Evolutionary conservation across 495 filamentous ascomycete species (phyloP), one percentile per base, ranked within the genome.

Genomic region (Aspergillus sparsus): DNA sequence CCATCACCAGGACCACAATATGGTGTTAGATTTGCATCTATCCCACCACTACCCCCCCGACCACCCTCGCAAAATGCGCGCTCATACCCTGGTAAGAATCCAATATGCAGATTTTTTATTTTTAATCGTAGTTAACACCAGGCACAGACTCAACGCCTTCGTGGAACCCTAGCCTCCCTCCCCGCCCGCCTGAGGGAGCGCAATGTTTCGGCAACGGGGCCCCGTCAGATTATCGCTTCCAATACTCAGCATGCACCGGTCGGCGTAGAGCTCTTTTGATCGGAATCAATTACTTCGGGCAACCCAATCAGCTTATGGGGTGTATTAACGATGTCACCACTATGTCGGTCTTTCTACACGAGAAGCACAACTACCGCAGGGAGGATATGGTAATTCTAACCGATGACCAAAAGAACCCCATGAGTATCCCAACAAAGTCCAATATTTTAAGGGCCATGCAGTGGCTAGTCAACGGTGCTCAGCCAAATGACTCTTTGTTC

Each of bases 251-350:
- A 45, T 98, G 94, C 68, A 94, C 90, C 1, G 94, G 94, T 39
- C 84, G 89, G 55, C 81, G 92, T 63, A 96, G 94, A 79, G 94
- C 94, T 7, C 82, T 98, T 12, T 77, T 98, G 49, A 96, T 98
- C 61, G 94, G 94, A 18, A 97, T 98, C 78, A 98, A 98, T 78
- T 98, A 98, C 71, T 91, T 95, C 62, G 86, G 89, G 11, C 94
- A 98, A 70, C 84, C 88, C 35, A 94, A 92, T 55, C 85, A 95
- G 72, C 78, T 98, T 16, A 73, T 89, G 57, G 94, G 94, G 39
- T 98, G 94, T 67, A 98, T 98, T 79, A 98, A 98, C 74, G 94
- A 98, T 73, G 95, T 97, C 50, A 88, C 92, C 70, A 97, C 97
- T 70, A 96, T 98, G 92, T 95, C 91, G 16, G 80, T 78, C 47